Percentiles rank a stretch among this genome's conserved stretches.
Evolutionary conservation across 345 rosid species (phyloP).

Genomic region (rapeseed (Brassica napus)): DNA sequence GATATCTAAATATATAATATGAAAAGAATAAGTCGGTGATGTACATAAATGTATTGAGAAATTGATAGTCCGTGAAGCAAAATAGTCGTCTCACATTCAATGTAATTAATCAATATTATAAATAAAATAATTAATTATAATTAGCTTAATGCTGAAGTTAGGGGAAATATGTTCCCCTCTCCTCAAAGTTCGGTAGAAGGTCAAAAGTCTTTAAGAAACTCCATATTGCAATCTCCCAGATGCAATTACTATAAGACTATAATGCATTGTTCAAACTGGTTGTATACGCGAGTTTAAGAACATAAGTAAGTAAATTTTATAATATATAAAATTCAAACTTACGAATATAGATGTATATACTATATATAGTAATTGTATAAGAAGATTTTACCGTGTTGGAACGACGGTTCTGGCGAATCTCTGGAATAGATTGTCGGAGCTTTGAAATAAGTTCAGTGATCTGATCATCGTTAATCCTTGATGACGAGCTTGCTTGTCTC

Average conservation of each 20-base stretch:
- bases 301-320: neutral
- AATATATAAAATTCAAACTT: constrained; percentile 9
- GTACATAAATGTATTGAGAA: constrained; percentile 29
- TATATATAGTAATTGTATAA: neutral
- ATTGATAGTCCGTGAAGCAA: constrained; percentile 37
- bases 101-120: constrained; percentile 8
- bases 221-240: constrained; percentile 30
- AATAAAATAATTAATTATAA: constrained; percentile 7
- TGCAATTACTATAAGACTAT: constrained; percentile 20
- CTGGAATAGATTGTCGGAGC: constrained; percentile 83
- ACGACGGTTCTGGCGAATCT: constrained; percentile 72
- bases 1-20: constrained; percentile 15
- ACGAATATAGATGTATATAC: neutral
- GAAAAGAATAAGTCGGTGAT: constrained; percentile 30
- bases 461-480: constrained; percentile 90
- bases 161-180: constrained; percentile 40
- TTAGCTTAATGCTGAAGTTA: constrained; percentile 37
- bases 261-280: constrained; percentile 23
- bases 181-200: constrained; percentile 39
- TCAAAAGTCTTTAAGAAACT: constrained; percentile 31
- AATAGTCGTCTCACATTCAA: constrained; percentile 28
- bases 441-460: constrained; percentile 86
- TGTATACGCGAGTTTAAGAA: constrained; percentile 4
- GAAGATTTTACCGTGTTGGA: constrained; percentile 63
- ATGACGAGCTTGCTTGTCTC: constrained; percentile 61